Evolutionary conservation across 2,329 filamentous ascomycete genomes (phyloP).

Genomic region (Aschersonia sp.): DNA sequence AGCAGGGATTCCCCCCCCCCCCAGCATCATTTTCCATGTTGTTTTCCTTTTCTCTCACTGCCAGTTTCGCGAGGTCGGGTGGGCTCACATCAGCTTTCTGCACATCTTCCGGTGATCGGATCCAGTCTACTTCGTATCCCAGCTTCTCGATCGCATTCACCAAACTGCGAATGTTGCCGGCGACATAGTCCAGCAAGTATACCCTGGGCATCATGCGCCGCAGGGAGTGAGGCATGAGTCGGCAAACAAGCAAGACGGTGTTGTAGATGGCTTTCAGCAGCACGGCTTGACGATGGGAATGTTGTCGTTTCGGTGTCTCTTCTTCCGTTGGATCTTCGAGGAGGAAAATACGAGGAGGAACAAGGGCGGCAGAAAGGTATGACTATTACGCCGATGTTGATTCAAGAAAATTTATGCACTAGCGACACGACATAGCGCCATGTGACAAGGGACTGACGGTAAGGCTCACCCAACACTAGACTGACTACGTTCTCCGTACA

Average conservation of each 20-base stretch:
- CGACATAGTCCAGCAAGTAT: conserved; percentile 76
- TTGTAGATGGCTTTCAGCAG: neutral
- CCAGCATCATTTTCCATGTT: too few species aligned
- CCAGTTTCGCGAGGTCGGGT: conserved; percentile 3
- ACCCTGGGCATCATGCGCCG: conserved; percentile 54
- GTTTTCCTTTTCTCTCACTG: neutral
- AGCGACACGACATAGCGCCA: neutral
- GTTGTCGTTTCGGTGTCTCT: too few species aligned
- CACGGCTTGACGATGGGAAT: too few species aligned
- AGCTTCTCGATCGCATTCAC: conserved; percentile 96
- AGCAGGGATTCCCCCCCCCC: too few species aligned
- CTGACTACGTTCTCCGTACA: neutral
- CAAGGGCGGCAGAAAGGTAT: too few species aligned
- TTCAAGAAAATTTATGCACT: neutral
- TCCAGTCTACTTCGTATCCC: conserved; percentile 87
- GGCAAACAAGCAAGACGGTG: neutral
- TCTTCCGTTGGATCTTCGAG: too few species aligned
- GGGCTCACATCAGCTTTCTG: conserved; percentile 59
- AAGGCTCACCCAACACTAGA: neutral
- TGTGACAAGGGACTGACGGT: neutral
- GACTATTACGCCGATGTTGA: neutral
- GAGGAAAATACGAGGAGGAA: too few species aligned
- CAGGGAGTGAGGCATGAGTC: neutral
- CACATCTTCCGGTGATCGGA: conserved; percentile 73
- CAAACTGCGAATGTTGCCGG: conserved; percentile 88